phyloP scores from a whole-genome alignment of 176 grass and related monocot genomes.

The Triticum aestivum region IWGSC_CS_RefSeq_v2.1 NC_057794.1:408953061-408953560 shows the following conservation, averaged over 20 bases:
- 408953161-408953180: not conserved
- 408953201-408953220: constrained; percentile 88
- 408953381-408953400: constrained; percentile 41
- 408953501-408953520: not conserved
- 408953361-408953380: constrained; percentile 83
- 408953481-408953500: too few relatives aligned
- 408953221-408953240: constrained; percentile 73
- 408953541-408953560: not conserved
- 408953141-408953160: constrained; percentile 1
- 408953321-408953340: constrained; percentile 52
- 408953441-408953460: not conserved
- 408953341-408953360: constrained; percentile 91
- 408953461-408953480: not conserved
- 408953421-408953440: not conserved
- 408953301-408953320: constrained; percentile 52
- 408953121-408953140: not conserved
- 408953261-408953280: constrained; percentile 59
- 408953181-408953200: constrained; percentile 49
- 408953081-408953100: not conserved
- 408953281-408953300: constrained; percentile 77
- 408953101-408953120: constrained; percentile 1
- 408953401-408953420: constrained; percentile 17
- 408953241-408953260: constrained; percentile 52
- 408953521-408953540: not conserved
- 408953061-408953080: constrained; percentile 4